These are phyloP conservation scores for Pisolithus tinctorius DNA, from an alignment of 768 basidiomycete genomes.

Conservation along the genomic window DNA sequence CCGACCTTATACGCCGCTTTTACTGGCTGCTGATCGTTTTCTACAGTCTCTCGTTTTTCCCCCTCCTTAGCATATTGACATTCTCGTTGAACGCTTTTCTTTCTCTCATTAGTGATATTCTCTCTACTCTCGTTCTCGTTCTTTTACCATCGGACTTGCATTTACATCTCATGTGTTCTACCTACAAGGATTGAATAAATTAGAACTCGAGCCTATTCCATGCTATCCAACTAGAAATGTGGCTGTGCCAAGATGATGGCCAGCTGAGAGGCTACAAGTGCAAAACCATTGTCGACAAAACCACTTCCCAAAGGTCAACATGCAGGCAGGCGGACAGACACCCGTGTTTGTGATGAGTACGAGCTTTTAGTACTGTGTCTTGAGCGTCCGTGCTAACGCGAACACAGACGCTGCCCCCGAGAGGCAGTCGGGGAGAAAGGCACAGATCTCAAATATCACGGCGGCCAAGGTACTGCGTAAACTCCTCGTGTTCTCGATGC, in stretches of 20 bases:
- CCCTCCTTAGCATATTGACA: constrained; percentile 3
- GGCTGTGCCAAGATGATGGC: too few relatives aligned
- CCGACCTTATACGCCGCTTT: too few relatives aligned
- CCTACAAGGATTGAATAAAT: neutral
- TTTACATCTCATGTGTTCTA: constrained; percentile 7
- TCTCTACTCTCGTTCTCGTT: constrained; percentile 1
- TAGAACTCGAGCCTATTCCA: too few relatives aligned
- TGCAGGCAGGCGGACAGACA: constrained; percentile 47
- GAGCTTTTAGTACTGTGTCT: constrained; percentile 12
- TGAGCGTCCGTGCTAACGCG: neutral
- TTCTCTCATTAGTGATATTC: neutral
- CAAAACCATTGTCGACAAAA: neutral
- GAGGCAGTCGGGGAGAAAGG: constrained; percentile 89
- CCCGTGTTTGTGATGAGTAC: constrained; percentile 82
- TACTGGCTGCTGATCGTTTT: neutral
- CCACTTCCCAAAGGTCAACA: constrained; percentile 1
- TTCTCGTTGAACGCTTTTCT: constrained; percentile 1
- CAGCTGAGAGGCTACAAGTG: too few relatives aligned
- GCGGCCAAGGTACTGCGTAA: constrained; percentile 77
- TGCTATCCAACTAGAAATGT: too few relatives aligned
- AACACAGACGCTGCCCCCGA: constrained; percentile 83
- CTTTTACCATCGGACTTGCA: constrained; percentile 5
- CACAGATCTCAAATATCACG: constrained; percentile 94
- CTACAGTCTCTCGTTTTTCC: neutral
- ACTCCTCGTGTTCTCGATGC: neutral